Base-by-base conservation (phyloP, 371 early-diverging fungal species). In the Fennellomyces sp. region DNA sequence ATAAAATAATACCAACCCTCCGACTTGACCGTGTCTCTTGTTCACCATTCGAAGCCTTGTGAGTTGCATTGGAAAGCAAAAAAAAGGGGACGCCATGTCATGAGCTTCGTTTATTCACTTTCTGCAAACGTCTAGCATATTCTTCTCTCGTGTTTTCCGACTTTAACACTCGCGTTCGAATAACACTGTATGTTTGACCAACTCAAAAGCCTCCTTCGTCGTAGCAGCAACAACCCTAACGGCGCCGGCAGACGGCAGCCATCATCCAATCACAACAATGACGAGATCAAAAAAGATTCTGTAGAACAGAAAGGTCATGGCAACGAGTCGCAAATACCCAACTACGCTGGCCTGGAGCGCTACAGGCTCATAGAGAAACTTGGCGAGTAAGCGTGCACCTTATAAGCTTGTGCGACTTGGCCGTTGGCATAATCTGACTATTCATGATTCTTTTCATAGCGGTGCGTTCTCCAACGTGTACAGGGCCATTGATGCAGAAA, bases 391-490 rank as follows among this genome's bases (percentile, higher is more conserved):
- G 83, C 81, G 25, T 53, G 15, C 6, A 15, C 21, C 7, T 50
- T 17, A 19, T 5, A 29, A 15, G 7, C 23, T 33, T 48, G 23
- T 31, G 25, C 25, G 15, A 56, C 15, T 26, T 17, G 8, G 50
- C 13, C 30, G 31, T 25, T 41, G 29, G 45, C 38, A 55, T 33
- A 54, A 54, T 25, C 21, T 39, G 10, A 52, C 49, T 15, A 48
- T 30, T 28, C 21, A 25, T 36, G 48, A 47, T 25, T 48, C 15
- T 58, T 58, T 62, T 56, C 26, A 33, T 56, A 88, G 88, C 66
- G 92, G 92, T 49, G 92, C 91, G 19, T 92, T 91, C 70, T 89
- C 90, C 52, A 84, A 80, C 52, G 92, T 92, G 2, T 91, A 87
- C 76, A 79, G 83, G 53, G 93, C 90, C 5, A 69, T 77, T 29